Evolutionary conservation across 306 rosid species (phyloP), one percentile per base, ranked within the genome.

Genomic region (Parietaria judaica): DNA sequence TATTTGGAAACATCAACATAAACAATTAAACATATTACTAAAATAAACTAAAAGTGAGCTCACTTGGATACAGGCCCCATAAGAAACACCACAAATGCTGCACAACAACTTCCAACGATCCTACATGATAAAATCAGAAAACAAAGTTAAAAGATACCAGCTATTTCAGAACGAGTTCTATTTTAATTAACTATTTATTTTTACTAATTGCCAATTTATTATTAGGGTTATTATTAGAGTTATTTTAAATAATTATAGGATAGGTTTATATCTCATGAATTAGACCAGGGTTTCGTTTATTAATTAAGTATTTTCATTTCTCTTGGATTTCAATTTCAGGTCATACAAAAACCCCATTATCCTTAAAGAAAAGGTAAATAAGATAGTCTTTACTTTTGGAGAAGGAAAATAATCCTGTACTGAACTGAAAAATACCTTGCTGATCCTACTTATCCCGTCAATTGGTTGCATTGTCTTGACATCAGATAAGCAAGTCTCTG

Each of bases 41-140:
- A 1, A 45, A 68, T 52, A 67, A 67, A 60, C 35, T 45, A 56
- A 8, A 39, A 68, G 63, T 72, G 41, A 38, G 69, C 95, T 79
- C 83, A 88, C 99, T 77, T 92, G 99, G 72, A 92, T 92, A 80
- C 99, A 92, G 43, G 99, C 99, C 64, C 99, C 99, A 75, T 92
- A 94, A 55, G 97, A 77, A 64, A 94, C 95, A 56, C 94, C 90
- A 37, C 99, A 94, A 73, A 94, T 94, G 80, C 89, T 84, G 63
- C 99, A 88, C 78, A 88, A 75, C 77, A 94, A 82, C 85, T 88
- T 92, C 99, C 99, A 92, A 68, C 99, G 99, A 66, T 92, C 96
- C 99, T 92, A 83, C 75, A 76, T 76, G 68, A 62, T 4, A 23
- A 61, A 8, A 65, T 66, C 48, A 58, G 50, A 45, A 10, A 41